Evolutionary conservation across 805 yeast species (phyloP), one percentile per base, ranked within the genome.

Genomic region (Zygoascus ofunaensis): DNA sequence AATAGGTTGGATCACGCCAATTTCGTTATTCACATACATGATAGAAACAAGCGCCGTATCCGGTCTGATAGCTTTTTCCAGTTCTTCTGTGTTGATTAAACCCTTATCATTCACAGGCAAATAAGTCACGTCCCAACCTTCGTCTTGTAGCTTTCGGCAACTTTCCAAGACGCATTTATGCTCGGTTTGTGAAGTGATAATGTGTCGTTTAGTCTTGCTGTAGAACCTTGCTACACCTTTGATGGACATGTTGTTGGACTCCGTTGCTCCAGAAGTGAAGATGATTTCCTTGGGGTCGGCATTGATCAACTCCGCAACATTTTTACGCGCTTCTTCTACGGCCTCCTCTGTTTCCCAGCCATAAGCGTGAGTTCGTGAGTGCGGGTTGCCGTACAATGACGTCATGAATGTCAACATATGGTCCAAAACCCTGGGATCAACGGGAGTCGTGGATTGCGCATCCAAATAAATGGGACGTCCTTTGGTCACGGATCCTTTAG

Each of bases 161-260:
- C 97, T 86, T 63, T 92, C 98, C 64, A 92, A 70, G n/a, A 92
- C 96, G 73, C 99, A 92, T 70, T 92, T 92, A 68, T 92, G 99
- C 66, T 92, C 99, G 1, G 97, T 92, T 65, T 87, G 95, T 2
- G 94, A 79, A 20, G 99, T 92, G 62, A 92, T 89, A 55, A 92
- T 82, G 65, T 92, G 99, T 59, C 79, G 82, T 70, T 90, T 92
- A 35, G 90, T 82, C 58, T 82, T 84, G 48, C 77, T 76, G 70
- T 90, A 92, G 65, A 92, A 92, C 49, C 96, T 74, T 2, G 96
- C 90, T 14, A 92, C 94, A 60, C 99, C 99, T 66, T 92, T 92
- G 54, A 92, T 67, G 23, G 84, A 89, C 86, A 86, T 85, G 63
- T 94, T 92, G 69, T 92, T 92, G 38, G 92, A 79, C 64, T 92